Evolutionary conservation across 768 basidiomycete genomes (phyloP).

Genomic region (Neoboletus magnificus): DNA sequence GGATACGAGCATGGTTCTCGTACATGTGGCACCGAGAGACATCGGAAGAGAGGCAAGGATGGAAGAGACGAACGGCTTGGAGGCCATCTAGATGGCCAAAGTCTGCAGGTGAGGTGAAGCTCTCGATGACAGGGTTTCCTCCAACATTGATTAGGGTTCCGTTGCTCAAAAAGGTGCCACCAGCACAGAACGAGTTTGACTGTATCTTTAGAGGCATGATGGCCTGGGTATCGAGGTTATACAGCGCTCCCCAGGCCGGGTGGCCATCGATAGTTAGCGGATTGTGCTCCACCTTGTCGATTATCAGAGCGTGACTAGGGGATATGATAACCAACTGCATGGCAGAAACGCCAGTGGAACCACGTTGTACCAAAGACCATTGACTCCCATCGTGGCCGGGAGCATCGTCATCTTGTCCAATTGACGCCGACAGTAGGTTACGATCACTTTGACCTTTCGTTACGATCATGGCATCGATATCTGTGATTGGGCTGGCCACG

Average conservation of each 20-base stretch:
- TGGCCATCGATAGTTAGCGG: conserved; percentile 69
- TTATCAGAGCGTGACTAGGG: conserved; percentile 60
- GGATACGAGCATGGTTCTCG: conserved; percentile 60
- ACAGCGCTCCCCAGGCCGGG: conserved; percentile 79
- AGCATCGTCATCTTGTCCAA: background rate
- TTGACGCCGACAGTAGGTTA: background rate
- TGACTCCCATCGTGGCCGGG: background rate
- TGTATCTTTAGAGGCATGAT: conserved; percentile 59
- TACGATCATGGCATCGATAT: conserved; percentile 68
- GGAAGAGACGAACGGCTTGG: conserved; percentile 68
- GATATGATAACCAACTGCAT: conserved; percentile 77
- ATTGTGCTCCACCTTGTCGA: conserved; percentile 88
- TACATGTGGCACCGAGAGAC: conserved; percentile 55
- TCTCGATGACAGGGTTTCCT: conserved; percentile 73
- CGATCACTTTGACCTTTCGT: conserved; percentile 38
- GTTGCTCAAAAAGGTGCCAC: conserved; percentile 73
- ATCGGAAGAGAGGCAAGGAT: conserved; percentile 55
- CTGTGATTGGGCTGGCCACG: conserved; percentile 37
- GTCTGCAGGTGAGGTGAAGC: conserved; percentile 61
- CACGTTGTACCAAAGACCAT: conserved; percentile 64
- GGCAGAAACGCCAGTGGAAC: conserved; percentile 71
- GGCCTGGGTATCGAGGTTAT: conserved; percentile 61
- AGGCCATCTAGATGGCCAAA: conserved; percentile 75
- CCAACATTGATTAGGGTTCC: conserved; percentile 78
- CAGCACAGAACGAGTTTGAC: conserved; percentile 86